phyloP scores from a whole-genome alignment of 208 protist genomes.

The Wallacemonas collosoma region DNA sequence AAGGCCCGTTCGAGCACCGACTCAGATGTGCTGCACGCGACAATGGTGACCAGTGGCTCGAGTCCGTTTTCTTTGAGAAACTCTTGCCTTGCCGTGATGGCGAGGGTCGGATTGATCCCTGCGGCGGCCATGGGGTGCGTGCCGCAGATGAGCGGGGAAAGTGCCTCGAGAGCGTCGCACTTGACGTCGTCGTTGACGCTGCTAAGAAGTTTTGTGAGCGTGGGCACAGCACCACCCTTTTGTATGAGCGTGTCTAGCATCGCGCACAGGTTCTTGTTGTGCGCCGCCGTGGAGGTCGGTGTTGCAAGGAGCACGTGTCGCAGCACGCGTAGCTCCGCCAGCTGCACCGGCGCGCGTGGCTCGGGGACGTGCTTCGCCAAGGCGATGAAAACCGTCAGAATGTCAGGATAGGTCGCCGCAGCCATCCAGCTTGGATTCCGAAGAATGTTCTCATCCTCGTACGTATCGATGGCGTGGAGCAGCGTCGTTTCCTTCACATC shows the following conservation, averaged over 20 bases:
- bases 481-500: slow-evolving; percentile 81
- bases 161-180: slow-evolving; percentile 79
- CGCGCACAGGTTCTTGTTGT: slow-evolving; percentile 37
- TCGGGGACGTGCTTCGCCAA: slow-evolving; percentile 67
- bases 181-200: slow-evolving; percentile 94
- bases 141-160: slow-evolving; percentile 69
- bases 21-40: slow-evolving; percentile 84
- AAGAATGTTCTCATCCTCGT: slow-evolving; percentile 45
- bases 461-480: slow-evolving; percentile 71
- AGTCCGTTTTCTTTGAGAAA: slow-evolving; percentile 77
- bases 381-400: slow-evolving; percentile 52
- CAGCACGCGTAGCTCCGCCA: slow-evolving; percentile 72
- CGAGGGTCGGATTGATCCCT: slow-evolving; percentile 25
- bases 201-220: slow-evolving; percentile 69
- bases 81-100: slow-evolving; percentile 39
- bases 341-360: slow-evolving; percentile 75
- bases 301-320: slow-evolving; percentile 60
- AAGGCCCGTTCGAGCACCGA: slow-evolving; percentile 88
- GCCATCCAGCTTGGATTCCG: slow-evolving; percentile 36
- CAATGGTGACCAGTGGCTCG: slow-evolving; percentile 87
- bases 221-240: slow-evolving; percentile 45
- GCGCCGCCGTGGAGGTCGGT: slow-evolving; percentile 20
- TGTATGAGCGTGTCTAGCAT: slow-evolving; percentile 56
- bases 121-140: slow-evolving; percentile 29
- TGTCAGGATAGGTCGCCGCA: slow-evolving; percentile 33